phyloP scores from a whole-genome alignment of 495 filamentous ascomycete species.

The Penicillium coprophilum region DNA sequence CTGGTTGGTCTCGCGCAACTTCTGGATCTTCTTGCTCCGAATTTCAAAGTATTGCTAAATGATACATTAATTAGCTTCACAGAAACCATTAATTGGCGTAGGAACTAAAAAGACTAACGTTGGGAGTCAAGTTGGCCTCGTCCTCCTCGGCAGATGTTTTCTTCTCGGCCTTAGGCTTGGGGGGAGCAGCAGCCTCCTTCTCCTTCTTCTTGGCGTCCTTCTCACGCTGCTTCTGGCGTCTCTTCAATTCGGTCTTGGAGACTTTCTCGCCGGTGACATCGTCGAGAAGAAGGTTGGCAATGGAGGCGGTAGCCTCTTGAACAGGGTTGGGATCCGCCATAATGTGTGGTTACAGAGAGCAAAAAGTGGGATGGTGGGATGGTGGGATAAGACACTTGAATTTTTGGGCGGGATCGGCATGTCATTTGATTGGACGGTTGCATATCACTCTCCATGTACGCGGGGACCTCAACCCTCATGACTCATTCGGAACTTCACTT shows the following conservation, averaged over 20 bases:
- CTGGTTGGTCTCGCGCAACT: conserved; percentile 74
- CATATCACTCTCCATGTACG: background rate
- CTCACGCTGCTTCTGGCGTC: conserved; percentile 87
- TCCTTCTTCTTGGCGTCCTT: conserved; percentile 84
- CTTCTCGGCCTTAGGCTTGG: conserved; percentile 64
- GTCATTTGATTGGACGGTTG: conserved; percentile 32
- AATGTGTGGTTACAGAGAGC: conserved; percentile 23
- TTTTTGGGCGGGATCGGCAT: conserved; percentile 42
- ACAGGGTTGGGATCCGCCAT: conserved; percentile 50
- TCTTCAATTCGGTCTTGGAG: conserved; percentile 92
- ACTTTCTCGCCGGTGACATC: conserved; percentile 81
- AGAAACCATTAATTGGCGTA: background rate
- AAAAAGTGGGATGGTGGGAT: conserved; percentile 31
- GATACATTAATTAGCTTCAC: conserved; percentile 16
- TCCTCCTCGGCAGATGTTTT: conserved; percentile 66
- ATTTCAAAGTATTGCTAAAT: conserved; percentile 96
- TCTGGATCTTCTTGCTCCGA: conserved; percentile 78
- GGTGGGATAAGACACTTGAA: conserved; percentile 32
- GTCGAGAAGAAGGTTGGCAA: conserved; percentile 76
- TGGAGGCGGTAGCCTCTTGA: conserved; percentile 59
- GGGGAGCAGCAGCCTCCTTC: conserved; percentile 73
- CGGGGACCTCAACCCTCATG: background rate
- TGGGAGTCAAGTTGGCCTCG: conserved; percentile 83
- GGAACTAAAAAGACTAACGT: conserved; percentile 54
- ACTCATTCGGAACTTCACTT: background rate